Base-by-base conservation (phyloP, 805 yeast species). In the Ogataea degrootiae region DNA sequence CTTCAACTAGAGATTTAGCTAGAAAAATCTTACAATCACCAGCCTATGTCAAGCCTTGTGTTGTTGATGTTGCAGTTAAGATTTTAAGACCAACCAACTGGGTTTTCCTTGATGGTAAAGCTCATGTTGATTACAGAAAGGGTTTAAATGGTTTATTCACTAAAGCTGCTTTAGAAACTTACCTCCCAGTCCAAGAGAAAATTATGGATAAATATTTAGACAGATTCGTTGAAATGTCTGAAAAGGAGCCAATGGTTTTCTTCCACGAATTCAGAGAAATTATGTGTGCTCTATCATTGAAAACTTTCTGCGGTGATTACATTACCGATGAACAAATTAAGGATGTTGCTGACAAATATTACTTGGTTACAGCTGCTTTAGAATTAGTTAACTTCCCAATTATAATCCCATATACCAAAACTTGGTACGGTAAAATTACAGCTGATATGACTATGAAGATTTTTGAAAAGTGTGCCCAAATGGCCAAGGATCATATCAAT, bases 351-450 rank as follows among this genome's bases (percentile, higher is more conserved):
- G 98, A 92, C 68, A 90, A 91, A 69, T 94, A 91, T 70, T 94
- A 82, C 70, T 73, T 80, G 54, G 87, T 94, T 56, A 94, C 99
- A 14, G 96, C 96, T 50, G 99, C 99, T 26, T 77, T 94, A 63
- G 99, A 94, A 72, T 79, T 94, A 56, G 99, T 94, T 52, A 94
- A 94, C 75, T 94, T 94, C 82, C 99, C 99, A 53, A 87, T 94
- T 60, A 92, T 94, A 54, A 68, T 94, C 42, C 99, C 99, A 31
- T 94, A 77, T 76, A 90, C 99, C 52, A 94, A 92, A 73, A 85
- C 99, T 34, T 94, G 99, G 99, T 88, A 91, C 69, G 99, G 99
- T 56, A 85, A 87, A 73, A 82, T 77, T 64, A 86, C 91, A 61
- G 96, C 97, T 48, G 96, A 94, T 66, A 80, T 84, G 75, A 88